Percentiles rank a stretch among this genome's conserved stretches.
phyloP scores from a whole-genome alignment of 208 protist species.

The Endotrypanum monterogeii region DNA sequence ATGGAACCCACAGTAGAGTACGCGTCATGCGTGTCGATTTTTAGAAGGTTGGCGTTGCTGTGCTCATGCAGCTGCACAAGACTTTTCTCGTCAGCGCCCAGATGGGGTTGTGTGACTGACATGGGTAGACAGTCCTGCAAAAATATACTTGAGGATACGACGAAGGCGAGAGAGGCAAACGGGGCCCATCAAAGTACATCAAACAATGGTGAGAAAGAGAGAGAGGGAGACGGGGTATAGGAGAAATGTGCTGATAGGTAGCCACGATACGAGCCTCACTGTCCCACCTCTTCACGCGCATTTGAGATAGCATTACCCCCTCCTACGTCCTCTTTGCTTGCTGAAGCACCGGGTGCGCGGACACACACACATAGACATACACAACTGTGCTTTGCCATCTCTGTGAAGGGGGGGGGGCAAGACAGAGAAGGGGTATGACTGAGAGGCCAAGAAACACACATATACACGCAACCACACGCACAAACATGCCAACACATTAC shows the following conservation, averaged over 20 bases:
- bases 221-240: not conserved
- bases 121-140: slow-evolving; percentile 2
- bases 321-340: not conserved
- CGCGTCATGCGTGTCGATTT: slow-evolving; percentile 86
- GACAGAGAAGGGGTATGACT: not conserved
- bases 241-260: not conserved
- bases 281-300: not conserved
- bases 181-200: not conserved
- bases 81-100: slow-evolving; percentile 8
- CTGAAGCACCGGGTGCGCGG: not conserved
- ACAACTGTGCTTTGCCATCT: not conserved
- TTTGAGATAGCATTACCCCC: not conserved
- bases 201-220: not conserved
- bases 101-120: slow-evolving; percentile 13
- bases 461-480: too few species aligned
- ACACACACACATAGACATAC: not conserved
- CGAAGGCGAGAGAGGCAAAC: not conserved
- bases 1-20: slow-evolving; percentile 78
- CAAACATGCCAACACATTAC: too few species aligned
- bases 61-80: slow-evolving; percentile 57
- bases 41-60: slow-evolving; percentile 88
- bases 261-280: not conserved
- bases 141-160: slow-evolving; percentile 7
- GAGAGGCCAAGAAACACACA: not conserved
- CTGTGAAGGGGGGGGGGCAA: not conserved